phyloP scores from a whole-genome alignment of 1,139 yeast species.

The Lodderomyces beijingensis region DNA sequence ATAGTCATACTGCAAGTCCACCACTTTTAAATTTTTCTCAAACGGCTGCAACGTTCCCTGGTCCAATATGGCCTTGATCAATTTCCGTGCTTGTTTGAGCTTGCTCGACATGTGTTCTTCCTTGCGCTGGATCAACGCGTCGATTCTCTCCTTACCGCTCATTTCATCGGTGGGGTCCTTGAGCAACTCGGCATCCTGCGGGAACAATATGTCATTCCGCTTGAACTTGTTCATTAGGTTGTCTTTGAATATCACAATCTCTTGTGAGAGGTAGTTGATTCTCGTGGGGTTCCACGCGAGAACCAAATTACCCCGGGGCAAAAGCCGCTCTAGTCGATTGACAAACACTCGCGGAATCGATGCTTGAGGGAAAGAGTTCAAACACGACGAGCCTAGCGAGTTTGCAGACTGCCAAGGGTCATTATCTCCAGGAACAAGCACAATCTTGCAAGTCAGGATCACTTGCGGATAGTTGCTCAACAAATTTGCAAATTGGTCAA shows the following conservation, averaged over 20 bases:
- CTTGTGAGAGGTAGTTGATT: constrained; percentile 77
- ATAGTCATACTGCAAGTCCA: constrained; percentile 68
- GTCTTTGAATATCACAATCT: constrained; percentile 70
- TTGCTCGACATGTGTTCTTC: constrained; percentile 29
- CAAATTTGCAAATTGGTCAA: constrained; percentile 67
- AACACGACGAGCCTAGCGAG: constrained; percentile 58
- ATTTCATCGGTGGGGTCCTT: constrained; percentile 14
- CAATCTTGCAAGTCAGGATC: constrained; percentile 38
- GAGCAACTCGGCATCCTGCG: constrained; percentile 36
- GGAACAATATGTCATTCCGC: constrained; percentile 60
- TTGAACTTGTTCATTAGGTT: constrained; percentile 67
- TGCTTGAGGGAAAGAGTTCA: constrained; percentile 64
- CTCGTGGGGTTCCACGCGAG: constrained; percentile 76
- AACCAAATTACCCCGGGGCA: constrained; percentile 51
- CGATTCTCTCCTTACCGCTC: constrained; percentile 16
- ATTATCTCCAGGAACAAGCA: constrained; percentile 81
- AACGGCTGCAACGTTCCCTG: constrained; percentile 90
- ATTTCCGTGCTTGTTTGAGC: constrained; percentile 63
- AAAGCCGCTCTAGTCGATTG: constrained; percentile 57
- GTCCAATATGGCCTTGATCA: constrained; percentile 75
- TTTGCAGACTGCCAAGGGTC: constrained; percentile 89
- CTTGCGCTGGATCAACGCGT: constrained; percentile 15
- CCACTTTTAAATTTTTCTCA: constrained; percentile 52
- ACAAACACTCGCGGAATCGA: constrained; percentile 70
- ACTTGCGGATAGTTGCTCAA: constrained; percentile 32